phyloP scores from a whole-genome alignment of 2,329 filamentous ascomycete genomes.

The Ramichloridium luteum region DNA sequence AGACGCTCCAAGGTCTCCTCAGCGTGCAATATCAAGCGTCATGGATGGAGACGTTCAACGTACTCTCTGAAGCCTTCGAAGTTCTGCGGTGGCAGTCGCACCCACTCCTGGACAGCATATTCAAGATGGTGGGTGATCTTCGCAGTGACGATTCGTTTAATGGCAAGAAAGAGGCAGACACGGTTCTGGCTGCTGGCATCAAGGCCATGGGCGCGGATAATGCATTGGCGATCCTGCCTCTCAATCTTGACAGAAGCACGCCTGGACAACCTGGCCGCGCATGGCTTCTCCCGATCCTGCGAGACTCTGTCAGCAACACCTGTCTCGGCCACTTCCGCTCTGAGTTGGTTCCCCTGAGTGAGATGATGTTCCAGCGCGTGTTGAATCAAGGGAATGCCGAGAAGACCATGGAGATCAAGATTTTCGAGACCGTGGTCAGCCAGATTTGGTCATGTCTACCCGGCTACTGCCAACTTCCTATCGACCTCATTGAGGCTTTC shows the following conservation, averaged over 20 bases:
- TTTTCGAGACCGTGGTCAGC: conserved; percentile 90
- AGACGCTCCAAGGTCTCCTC: conserved; percentile 59
- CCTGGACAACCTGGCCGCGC: conserved; percentile 73
- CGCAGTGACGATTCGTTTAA: conserved; percentile 78
- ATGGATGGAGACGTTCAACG: conserved; percentile 88
- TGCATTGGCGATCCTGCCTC: conserved; percentile 67
- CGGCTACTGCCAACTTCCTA: conserved; percentile 84
- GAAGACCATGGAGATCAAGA: conserved; percentile 94
- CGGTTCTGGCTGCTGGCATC: conserved; percentile 77
- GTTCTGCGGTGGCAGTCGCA: conserved; percentile 72
- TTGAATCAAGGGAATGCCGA: conserved; percentile 68
- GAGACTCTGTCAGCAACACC: conserved; percentile 83
- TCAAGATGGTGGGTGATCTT: conserved; percentile 73
- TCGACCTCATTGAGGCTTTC: conserved; percentile 57
- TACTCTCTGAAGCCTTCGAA: conserved; percentile 78
- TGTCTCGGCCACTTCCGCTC: conserved; percentile 70
- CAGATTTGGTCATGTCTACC: conserved; percentile 92
- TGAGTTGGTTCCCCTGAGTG: conserved; percentile 80
- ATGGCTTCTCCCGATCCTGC: conserved; percentile 85
- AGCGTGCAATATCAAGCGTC: conserved; percentile 87
- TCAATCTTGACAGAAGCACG: conserved; percentile 70
- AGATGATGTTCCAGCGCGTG: conserved; percentile 78
- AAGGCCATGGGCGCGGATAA: conserved; percentile 80
- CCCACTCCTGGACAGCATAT: conserved; percentile 63
- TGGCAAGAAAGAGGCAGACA: conserved; percentile 89